These are phyloP conservation scores for Ustilago nuda DNA, from an alignment of 1,284 basidiomycete species.

Conservation along the genomic window DNA sequence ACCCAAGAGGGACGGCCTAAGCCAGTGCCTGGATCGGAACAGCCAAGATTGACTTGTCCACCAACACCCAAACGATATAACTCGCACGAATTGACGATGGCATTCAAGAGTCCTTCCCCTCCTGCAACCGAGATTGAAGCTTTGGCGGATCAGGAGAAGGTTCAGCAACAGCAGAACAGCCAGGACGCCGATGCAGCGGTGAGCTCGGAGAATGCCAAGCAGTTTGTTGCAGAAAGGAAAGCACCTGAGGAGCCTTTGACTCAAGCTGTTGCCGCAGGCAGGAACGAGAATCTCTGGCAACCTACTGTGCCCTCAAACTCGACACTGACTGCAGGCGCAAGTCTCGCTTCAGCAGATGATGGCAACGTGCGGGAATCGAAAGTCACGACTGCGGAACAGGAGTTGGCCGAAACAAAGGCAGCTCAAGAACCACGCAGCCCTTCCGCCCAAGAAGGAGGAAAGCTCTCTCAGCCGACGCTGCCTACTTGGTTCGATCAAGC, in stretches of 20 bases:
- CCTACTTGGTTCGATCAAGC: conserved; percentile 35
- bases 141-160: not conserved
- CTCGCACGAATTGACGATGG: conserved; percentile 45
- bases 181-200: not conserved
- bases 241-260: conserved; percentile 46
- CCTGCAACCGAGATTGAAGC: conserved; percentile 29
- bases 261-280: conserved; percentile 23
- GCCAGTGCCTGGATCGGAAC: conserved; percentile 29
- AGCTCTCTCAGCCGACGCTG: conserved; percentile 43
- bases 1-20: conserved; percentile 16
- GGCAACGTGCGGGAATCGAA: conserved; percentile 14
- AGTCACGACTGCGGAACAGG: conserved; percentile 34
- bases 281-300: conserved; percentile 34
- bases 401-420: conserved; percentile 29
- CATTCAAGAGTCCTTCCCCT: conserved; percentile 45
- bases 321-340: conserved; percentile 26
- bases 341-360: conserved; percentile 13
- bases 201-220: conserved; percentile 32
- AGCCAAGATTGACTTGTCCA: conserved; percentile 15
- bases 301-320: conserved; percentile 45
- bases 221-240: conserved; percentile 39
- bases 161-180: conserved; percentile 1
- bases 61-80: conserved; percentile 49
- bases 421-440: conserved; percentile 34
- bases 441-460: not conserved